phyloP scores from a whole-genome alignment of 2,329 filamentous ascomycete genomes.

The Fusarium cyanostomum region DNA sequence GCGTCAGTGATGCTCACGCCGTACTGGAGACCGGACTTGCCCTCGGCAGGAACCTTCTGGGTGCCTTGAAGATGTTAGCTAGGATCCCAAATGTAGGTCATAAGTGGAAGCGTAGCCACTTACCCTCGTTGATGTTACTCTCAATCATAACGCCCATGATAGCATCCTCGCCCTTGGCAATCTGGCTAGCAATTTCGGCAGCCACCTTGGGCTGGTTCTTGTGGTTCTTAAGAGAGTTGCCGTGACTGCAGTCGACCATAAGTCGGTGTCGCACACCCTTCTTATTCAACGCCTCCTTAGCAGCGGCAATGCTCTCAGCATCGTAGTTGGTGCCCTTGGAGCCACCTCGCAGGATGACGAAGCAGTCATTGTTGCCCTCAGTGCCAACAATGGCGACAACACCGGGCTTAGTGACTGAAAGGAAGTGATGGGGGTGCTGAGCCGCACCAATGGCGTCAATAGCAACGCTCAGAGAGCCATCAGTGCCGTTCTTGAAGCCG shows the following conservation, averaged over 20 bases:
- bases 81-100: not conserved
- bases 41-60: slow-evolving; percentile 91
- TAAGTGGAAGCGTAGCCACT: slow-evolving; percentile 35
- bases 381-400: slow-evolving; percentile 95
- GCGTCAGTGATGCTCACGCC: slow-evolving; percentile 98
- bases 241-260: slow-evolving; percentile 99
- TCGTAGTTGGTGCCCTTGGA: slow-evolving; percentile 96
- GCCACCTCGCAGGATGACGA: slow-evolving; percentile 92
- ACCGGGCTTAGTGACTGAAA: slow-evolving; percentile 96
- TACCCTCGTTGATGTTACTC: slow-evolving; percentile 94
- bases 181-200: slow-evolving; percentile 81
- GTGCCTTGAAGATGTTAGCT: slow-evolving; percentile 61
- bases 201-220: slow-evolving; percentile 97
- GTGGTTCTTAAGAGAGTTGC: slow-evolving; percentile 95
- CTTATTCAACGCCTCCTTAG: slow-evolving; percentile 80
- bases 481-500: slow-evolving; percentile 99
- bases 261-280: slow-evolving; percentile 78
- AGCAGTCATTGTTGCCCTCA: slow-evolving; percentile 94
- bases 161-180: slow-evolving; percentile 80
- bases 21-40: slow-evolving; percentile 85
- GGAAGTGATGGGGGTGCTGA: slow-evolving; percentile 92
- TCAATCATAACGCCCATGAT: slow-evolving; percentile 99
- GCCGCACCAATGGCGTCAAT: slow-evolving; percentile 96
- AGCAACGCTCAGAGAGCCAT: slow-evolving; percentile 87
- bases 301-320: slow-evolving; percentile 81